phyloP scores from a whole-genome alignment of 2,329 filamentous ascomycete genomes.

The Exophiala mesophila region DNA sequence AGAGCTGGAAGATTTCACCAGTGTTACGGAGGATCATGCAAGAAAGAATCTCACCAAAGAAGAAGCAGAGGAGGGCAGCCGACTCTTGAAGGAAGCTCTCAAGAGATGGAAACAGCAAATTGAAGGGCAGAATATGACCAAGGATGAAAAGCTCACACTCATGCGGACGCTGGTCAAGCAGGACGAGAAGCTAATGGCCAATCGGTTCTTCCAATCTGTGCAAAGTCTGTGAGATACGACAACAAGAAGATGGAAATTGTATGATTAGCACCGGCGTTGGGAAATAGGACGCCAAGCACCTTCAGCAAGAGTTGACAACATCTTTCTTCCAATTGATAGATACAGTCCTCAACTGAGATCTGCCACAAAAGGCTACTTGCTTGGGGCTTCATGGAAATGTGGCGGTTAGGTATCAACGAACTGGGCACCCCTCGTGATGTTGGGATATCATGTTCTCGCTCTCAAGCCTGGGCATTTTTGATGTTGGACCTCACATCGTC shows the following conservation, averaged over 20 bases:
- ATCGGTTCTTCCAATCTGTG: constrained; percentile 49
- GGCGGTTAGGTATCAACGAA: too few species aligned
- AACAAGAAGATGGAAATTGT: too few species aligned
- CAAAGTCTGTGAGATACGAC: constrained; percentile 41
- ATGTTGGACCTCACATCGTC: constrained; percentile 22
- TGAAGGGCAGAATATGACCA: constrained; percentile 57
- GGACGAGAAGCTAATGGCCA: constrained; percentile 60
- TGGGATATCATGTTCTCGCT: too few species aligned
- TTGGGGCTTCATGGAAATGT: too few species aligned
- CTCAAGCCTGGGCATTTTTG: constrained; percentile 7
- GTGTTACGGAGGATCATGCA: constrained; percentile 49
- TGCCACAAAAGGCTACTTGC: too few species aligned
- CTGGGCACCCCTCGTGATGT: too few species aligned
- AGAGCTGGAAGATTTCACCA: constrained; percentile 94
- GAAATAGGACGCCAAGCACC: too few species aligned
- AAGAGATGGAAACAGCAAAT: constrained; percentile 75
- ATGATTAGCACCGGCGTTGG: too few species aligned
- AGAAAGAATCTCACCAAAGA: constrained; percentile 66
- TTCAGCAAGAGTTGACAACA: too few species aligned
- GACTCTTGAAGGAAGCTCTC: constrained; percentile 76
- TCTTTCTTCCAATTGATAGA: too few species aligned
- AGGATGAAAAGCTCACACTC: constrained; percentile 70
- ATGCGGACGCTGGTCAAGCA: constrained; percentile 74
- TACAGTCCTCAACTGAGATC: too few species aligned
- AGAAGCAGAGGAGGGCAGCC: constrained; percentile 84